Evolutionary conservation across 2,329 filamentous ascomycete genomes (phyloP), one percentile per base, ranked within the genome.

Genomic region (Aspergillus brunneoviolaceus): DNA sequence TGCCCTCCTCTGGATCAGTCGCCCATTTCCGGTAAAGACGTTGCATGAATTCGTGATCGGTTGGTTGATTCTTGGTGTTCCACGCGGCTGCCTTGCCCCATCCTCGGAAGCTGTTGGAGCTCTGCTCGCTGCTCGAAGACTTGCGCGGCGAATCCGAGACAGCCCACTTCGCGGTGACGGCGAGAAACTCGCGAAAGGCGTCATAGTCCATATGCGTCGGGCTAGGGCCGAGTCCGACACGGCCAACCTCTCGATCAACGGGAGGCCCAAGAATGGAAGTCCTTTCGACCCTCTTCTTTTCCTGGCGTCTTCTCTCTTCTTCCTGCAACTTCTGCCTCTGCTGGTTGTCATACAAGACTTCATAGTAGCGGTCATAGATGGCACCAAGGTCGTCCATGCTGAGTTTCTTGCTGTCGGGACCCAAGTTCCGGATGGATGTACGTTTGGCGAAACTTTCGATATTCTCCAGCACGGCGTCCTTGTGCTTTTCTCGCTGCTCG

Each of bases 401-500:
- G 35, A 99, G 81, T 56, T 93, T 86, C 78, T 98, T 99, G 81
- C 93, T 97, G 67, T 99, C 95, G 0, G 94, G 92, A 0, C 95
- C 95, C 27, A 99, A 85, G 69, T 99, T 99, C 39, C 95, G 86
- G 63, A 99, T 96, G 1, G 94, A 96, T 2, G 95, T 99, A 65
- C 95, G 87, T 80, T 98, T 99, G 55, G 95, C 92, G 72, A 99
- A 99, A 68, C 87, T 96, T 78, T 98, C 95, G 70, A 99, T 98
- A 66, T 93, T 97, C 74, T 92, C 92, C 58, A 99, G 82, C 33
- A 99, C 95, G 0, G 90, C 89, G 71, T 95, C 91, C 77, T 98
- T 98, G 77, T 98, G 96, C 77, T 93, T 96, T 47, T 90, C 83
- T 23, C 95, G 88, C 71, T 96, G 84, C 66, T 98, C 95, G 0